phyloP scores from a whole-genome alignment of 164 flowering plant species.

The Taxillus chinensis region DNA sequence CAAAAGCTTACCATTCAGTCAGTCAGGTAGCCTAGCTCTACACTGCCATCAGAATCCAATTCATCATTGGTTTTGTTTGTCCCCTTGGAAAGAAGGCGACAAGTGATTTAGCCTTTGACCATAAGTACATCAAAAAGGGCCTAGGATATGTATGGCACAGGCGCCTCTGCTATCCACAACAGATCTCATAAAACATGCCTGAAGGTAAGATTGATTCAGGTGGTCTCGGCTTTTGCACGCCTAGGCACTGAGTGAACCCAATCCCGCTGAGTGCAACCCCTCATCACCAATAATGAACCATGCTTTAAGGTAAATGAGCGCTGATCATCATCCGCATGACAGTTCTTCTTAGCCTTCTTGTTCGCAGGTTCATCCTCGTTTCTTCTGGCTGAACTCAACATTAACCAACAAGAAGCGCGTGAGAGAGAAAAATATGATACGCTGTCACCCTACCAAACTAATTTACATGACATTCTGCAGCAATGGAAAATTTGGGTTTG shows the following conservation, averaged over 20 bases:
- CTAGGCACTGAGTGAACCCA: conserved; percentile 89
- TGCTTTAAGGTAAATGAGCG: conserved; percentile 56
- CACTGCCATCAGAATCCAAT: too few species aligned
- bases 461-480: too few species aligned
- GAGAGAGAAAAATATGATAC: too few species aligned
- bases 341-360: conserved; percentile 36
- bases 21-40: too few species aligned
- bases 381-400: conserved; percentile 12
- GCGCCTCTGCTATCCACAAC: conserved; percentile 1
- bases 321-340: conserved; percentile 23
- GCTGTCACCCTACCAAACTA: too few species aligned
- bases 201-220: conserved; percentile 84
- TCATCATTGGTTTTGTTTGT: too few species aligned
- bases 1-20: too few species aligned
- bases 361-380: conserved; percentile 33
- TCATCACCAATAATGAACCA: conserved; percentile 77
- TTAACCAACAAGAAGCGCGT: background rate
- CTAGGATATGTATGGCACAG: background rate
- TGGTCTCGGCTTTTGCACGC: conserved; percentile 62
- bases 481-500: too few species aligned
- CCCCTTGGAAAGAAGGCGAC: too few species aligned
- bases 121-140: too few species aligned
- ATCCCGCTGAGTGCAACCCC: conserved; percentile 74
- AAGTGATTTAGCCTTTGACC: too few species aligned
- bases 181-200: conserved; percentile 36